Conservation (phyloP, 164 flowering plant species). For the Sedum album region DNA sequence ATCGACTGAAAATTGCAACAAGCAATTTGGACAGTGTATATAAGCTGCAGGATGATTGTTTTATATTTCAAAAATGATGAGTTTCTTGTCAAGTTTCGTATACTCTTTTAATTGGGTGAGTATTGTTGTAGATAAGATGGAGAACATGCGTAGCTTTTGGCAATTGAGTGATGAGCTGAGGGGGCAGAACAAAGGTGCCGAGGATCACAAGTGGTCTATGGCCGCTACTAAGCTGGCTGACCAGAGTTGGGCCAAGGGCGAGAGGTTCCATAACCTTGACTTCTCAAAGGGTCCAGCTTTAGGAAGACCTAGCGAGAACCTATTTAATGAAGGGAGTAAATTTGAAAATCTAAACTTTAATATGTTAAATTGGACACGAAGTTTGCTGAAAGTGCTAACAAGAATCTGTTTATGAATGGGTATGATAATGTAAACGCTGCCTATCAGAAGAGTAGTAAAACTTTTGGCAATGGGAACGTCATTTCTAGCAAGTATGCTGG, state of each 20-base stretch:
- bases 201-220: conserved; percentile 80
- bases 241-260: conserved; percentile 73
- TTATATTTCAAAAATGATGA: too few relatives aligned
- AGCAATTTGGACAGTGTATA: not conserved
- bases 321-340: conserved; percentile 71
- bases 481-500: conserved; percentile 35
- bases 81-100: not conserved
- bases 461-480: conserved; percentile 21
- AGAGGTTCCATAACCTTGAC: conserved; percentile 78
- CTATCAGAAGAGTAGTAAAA: conserved; percentile 39
- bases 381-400: conserved; percentile 32
- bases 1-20: not conserved
- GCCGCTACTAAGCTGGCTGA: conserved; percentile 83
- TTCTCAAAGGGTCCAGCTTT: conserved; percentile 51
- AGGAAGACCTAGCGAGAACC: conserved; percentile 45
- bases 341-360: conserved; percentile 60
- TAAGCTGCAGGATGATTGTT: too few relatives aligned
- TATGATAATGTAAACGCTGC: conserved; percentile 47
- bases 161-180: conserved; percentile 93
- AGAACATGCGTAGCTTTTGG: conserved; percentile 66
- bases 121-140: conserved; percentile 34
- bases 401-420: conserved; percentile 33
- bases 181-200: conserved; percentile 68
- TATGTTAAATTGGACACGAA: conserved; percentile 62
- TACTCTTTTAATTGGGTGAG: not conserved